Evolutionary conservation across 495 filamentous ascomycete species (phyloP).

Genomic region (Penicillium samsonianum): DNA sequence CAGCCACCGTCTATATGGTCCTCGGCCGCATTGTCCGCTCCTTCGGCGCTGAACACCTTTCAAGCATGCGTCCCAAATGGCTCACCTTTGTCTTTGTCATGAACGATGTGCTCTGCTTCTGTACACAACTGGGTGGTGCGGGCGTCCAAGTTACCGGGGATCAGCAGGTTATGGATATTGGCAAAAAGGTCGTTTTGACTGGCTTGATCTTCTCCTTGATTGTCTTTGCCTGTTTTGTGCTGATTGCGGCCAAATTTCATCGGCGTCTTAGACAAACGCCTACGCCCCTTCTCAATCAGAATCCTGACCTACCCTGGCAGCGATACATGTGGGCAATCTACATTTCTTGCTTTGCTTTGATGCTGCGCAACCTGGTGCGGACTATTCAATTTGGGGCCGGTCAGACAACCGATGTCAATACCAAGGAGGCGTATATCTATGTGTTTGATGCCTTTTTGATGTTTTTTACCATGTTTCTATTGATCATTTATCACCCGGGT

Average conservation of each 20-base stretch:
- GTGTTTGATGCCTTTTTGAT: constrained; percentile 42
- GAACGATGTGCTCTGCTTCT: constrained; percentile 39
- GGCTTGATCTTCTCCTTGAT: constrained; percentile 38
- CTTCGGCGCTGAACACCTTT: constrained; percentile 47
- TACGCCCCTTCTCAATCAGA: constrained; percentile 14
- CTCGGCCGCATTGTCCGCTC: constrained; percentile 55
- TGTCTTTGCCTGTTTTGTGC: constrained; percentile 34
- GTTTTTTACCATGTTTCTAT: constrained; percentile 28
- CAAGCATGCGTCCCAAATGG: constrained; percentile 28
- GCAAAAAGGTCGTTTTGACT: constrained; percentile 34
- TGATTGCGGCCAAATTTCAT: constrained; percentile 31
- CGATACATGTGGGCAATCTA: constrained; percentile 44
- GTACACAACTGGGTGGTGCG: constrained; percentile 39
- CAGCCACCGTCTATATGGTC: constrained; percentile 62
- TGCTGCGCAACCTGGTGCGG: constrained; percentile 44
- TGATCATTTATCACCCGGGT: constrained; percentile 38
- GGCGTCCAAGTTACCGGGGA: constrained; percentile 47
- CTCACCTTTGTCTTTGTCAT: constrained; percentile 40
- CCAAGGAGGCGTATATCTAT: constrained; percentile 42
- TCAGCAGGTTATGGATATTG: constrained; percentile 31
- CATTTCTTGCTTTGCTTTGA: constrained; percentile 37
- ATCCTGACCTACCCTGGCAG: constrained; percentile 26
- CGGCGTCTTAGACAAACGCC: constrained; percentile 13
- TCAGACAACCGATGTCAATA: constrained; percentile 25
- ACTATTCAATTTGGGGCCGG: constrained; percentile 43